These are phyloP conservation scores for Leccinum angustisporum DNA, from an alignment of 1,284 basidiomycete genomes.

Conservation along the genomic window DNA sequence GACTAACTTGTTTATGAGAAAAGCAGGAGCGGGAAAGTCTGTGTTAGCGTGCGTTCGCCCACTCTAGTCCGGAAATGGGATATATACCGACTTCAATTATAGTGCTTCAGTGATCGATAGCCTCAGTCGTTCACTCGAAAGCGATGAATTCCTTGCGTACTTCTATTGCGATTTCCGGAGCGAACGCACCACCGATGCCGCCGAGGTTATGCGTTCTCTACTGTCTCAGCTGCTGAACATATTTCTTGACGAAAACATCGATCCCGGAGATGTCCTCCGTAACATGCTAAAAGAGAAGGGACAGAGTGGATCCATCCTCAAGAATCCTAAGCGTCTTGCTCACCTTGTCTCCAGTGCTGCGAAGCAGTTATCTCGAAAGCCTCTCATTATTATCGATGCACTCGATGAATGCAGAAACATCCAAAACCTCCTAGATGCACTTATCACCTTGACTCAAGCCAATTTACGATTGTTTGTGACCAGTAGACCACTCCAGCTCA, in stretches of 20 bases:
- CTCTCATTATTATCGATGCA: not conserved
- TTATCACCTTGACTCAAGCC: not conserved
- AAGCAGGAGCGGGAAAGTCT: not conserved
- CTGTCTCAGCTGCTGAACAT: not conserved
- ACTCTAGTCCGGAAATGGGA: not conserved
- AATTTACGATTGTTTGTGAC: not conserved
- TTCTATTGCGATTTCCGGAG: conserved; percentile 1
- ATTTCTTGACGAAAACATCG: not conserved
- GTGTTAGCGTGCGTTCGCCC: not conserved
- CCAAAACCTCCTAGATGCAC: not conserved
- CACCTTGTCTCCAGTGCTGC: not conserved
- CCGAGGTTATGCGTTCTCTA: not conserved
- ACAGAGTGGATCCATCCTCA: not conserved
- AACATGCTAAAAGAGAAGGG: not conserved
- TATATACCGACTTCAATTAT: not conserved
- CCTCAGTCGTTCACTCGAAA: not conserved
- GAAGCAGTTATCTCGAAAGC: not conserved
- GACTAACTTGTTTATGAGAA: not conserved
- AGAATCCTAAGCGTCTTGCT: not conserved
- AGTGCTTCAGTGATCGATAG: not conserved
- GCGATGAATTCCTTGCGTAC: not conserved
- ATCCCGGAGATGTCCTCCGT: not conserved
- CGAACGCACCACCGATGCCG: not conserved
- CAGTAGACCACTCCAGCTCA: not conserved
- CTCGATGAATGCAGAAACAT: not conserved